A percentile compares a stretch with the other conserved stretches of the same genome.
Conservation (phyloP, 495 filamentous ascomycete species). For the Diplogelasinospora grovesii region DNA sequence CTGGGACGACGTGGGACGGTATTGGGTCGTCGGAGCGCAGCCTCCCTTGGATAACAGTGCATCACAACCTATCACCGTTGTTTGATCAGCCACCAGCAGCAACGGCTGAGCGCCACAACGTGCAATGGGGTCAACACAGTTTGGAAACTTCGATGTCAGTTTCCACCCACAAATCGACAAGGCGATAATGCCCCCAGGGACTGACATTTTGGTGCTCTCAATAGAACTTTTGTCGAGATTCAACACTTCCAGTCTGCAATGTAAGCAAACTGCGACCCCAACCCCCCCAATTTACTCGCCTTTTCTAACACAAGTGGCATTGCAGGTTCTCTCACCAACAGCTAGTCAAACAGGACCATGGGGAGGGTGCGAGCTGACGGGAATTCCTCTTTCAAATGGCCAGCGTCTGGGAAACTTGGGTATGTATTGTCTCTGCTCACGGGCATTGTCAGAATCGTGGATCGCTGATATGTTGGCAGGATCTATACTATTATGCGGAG, state of each 20-base stretch:
- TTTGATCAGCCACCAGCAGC: too few species aligned
- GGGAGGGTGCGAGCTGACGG: constrained; percentile 60
- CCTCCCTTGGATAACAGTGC: constrained; percentile 3
- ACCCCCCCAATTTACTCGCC: background rate
- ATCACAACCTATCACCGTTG: constrained; percentile 6
- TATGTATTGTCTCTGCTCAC: too few species aligned
- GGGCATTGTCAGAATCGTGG: background rate
- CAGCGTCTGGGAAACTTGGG: constrained; percentile 76
- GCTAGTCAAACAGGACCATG: constrained; percentile 46
- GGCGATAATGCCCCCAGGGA: background rate
- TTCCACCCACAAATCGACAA: background rate
- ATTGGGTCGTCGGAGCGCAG: background rate
- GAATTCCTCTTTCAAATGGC: constrained; percentile 61
- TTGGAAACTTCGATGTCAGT: constrained; percentile 86
- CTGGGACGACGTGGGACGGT: constrained; percentile 2
- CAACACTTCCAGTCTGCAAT: constrained; percentile 93
- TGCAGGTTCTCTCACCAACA: constrained; percentile 37
- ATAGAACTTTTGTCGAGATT: constrained; percentile 92
- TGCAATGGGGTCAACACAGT: constrained; percentile 61
- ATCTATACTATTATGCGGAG: constrained; percentile 77
- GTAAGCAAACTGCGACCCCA: constrained; percentile 48
- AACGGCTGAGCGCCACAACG: constrained; percentile 19
- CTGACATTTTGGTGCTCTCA: constrained; percentile 15
- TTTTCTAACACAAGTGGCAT: constrained; percentile 9
- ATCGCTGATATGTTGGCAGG: constrained; percentile 45